These are phyloP conservation scores for Amaranthus hypochondriacus DNA, from an alignment of 148 eudicot species.

Conservation along the genomic window DNA sequence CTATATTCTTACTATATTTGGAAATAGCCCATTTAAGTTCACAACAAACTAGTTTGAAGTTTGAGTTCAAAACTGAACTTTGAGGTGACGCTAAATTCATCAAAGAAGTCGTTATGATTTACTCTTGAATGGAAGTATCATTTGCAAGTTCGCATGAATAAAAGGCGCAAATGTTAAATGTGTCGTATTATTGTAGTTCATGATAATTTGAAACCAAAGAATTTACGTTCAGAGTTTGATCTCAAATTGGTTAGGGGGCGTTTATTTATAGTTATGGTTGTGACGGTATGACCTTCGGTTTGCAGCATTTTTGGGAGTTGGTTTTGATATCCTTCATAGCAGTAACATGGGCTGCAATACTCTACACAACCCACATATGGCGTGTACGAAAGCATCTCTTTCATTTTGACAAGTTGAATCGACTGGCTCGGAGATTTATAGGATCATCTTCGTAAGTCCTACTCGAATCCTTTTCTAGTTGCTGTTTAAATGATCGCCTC, in stretches of 20 bases:
- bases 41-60: neutral
- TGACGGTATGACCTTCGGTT: neutral
- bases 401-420: conserved; percentile 61
- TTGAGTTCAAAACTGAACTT: neutral
- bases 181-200: neutral
- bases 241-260: too few relatives aligned
- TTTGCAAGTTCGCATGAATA: too few relatives aligned
- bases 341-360: conserved; percentile 54
- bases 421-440: neutral
- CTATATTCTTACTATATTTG: neutral
- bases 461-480: too few relatives aligned
- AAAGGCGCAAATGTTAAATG: neutral
- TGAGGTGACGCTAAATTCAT: neutral
- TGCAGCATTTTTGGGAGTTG: conserved; percentile 83
- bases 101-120: neutral
- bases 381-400: conserved; percentile 66
- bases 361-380: conserved; percentile 69
- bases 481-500: too few relatives aligned
- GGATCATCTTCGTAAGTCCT: conserved; percentile 11
- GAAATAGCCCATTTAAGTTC: neutral
- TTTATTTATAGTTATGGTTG: too few relatives aligned
- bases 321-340: conserved; percentile 50
- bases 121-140: too few relatives aligned
- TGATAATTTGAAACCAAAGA: neutral
- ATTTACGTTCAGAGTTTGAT: too few relatives aligned